Evolutionary conservation across 768 basidiomycete genomes (phyloP).

Genomic region (Lanmaoa rubissima): DNA sequence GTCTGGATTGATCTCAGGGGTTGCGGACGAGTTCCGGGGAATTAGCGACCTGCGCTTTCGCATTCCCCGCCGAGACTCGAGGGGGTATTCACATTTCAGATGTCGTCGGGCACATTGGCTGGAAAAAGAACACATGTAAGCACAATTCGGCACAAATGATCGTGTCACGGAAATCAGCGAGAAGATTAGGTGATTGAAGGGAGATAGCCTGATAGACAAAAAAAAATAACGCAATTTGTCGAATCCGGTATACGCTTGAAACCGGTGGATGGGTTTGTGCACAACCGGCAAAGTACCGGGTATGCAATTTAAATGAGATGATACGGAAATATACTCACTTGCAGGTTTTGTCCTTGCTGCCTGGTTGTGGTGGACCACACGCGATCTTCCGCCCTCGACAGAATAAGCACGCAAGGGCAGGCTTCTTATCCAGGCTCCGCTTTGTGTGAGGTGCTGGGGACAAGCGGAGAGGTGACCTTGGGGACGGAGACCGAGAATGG

Average conservation of each 20-base stretch:
- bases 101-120: constrained; percentile 75
- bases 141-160: constrained; percentile 5
- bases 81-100: constrained; percentile 69
- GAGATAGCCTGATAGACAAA: constrained; percentile 8
- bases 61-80: constrained; percentile 69
- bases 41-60: constrained; percentile 42
- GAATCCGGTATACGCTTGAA: constrained; percentile 12
- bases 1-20: constrained; percentile 26
- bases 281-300: constrained; percentile 5
- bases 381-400: constrained; percentile 70
- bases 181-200: constrained; percentile 20
- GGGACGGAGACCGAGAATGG: constrained; percentile 30
- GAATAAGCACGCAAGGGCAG: constrained; percentile 61
- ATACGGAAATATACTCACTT: constrained; percentile 46
- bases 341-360: constrained; percentile 57
- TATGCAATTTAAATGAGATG: background rate
- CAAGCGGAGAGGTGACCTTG: constrained; percentile 15
- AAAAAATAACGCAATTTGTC: background rate
- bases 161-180: constrained; percentile 30
- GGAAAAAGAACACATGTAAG: constrained; percentile 29
- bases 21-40: constrained; percentile 27
- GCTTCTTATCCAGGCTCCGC: constrained; percentile 47
- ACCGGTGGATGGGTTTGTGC: constrained; percentile 12
- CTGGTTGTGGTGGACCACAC: constrained; percentile 56
- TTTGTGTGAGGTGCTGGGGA: constrained; percentile 26